A percentile compares a stretch with the other conserved stretches of the same genome.
Evolutionary conservation across 2,329 filamentous ascomycete species (phyloP).

Genomic region (Aspergillus brunneoviolaceus): DNA sequence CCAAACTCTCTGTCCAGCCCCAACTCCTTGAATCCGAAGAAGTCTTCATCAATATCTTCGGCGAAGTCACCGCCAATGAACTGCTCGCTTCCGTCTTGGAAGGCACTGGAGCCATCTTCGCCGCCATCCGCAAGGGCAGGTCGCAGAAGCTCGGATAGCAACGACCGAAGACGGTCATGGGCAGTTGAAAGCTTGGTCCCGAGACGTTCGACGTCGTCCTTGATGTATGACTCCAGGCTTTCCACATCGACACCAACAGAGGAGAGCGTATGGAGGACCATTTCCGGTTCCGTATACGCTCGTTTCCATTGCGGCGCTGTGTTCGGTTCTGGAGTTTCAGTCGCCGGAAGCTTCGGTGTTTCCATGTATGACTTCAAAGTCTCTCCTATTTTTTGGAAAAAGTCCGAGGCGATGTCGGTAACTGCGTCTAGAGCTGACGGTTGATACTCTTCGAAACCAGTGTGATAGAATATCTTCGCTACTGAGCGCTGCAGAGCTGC

Average conservation of each 20-base stretch:
- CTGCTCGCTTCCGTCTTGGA: conserved; percentile 95
- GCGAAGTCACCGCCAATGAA: conserved; percentile 97
- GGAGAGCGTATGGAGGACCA: conserved; percentile 79
- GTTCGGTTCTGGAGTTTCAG: conserved; percentile 44
- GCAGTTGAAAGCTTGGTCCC: conserved; percentile 75
- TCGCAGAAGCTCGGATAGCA: conserved; percentile 88
- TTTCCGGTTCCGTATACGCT: conserved; percentile 78
- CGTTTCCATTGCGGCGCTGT: conserved; percentile 54
- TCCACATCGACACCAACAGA: conserved; percentile 83
- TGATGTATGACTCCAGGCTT: conserved; percentile 78
- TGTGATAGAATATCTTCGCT: conserved; percentile 92
- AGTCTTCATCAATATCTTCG: conserved; percentile 96
- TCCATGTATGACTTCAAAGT: conserved; percentile 83
- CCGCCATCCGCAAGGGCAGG: conserved; percentile 80
- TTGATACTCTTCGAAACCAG: conserved; percentile 95
- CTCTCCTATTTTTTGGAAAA: conserved; percentile 78
- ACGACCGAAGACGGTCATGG: conserved; percentile 91
- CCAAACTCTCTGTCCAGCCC: conserved; percentile 91
- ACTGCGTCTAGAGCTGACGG: conserved; percentile 88
- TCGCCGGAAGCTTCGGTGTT: conserved; percentile 68
- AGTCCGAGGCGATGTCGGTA: conserved; percentile 85
- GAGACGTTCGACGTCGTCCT: conserved; percentile 88
- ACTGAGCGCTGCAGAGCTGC: conserved; percentile 86
- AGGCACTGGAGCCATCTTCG: conserved; percentile 81
- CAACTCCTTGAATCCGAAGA: conserved; percentile 96